These are phyloP conservation scores for Ascochyta pisi DNA, from an alignment of 2,329 filamentous ascomycete species.

Conservation along the genomic window DNA sequence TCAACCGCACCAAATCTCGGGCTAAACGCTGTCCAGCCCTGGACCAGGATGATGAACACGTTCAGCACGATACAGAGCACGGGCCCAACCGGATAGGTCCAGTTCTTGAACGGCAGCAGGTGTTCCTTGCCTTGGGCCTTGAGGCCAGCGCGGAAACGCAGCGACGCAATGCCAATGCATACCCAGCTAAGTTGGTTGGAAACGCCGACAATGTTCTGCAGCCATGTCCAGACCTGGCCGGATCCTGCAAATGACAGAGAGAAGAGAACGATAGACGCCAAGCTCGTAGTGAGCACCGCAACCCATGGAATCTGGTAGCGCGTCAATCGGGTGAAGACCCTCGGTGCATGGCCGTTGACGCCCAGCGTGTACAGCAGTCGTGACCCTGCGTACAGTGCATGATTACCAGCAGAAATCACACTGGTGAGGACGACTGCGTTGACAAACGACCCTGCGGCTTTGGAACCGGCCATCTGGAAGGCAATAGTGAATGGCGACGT, in stretches of 20 bases:
- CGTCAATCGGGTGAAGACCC: constrained; percentile 65
- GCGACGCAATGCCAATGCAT: constrained; percentile 62
- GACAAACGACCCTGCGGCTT: constrained; percentile 67
- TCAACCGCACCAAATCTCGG: constrained; percentile 51
- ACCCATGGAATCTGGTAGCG: constrained; percentile 52
- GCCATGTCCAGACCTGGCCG: constrained; percentile 63
- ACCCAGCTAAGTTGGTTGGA: constrained; percentile 62
- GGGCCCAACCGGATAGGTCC: constrained; percentile 62
- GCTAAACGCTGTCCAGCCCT: constrained; percentile 61
- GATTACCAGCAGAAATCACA: constrained; percentile 65
- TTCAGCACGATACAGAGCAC: constrained; percentile 35
- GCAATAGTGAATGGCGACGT: constrained; percentile 72
- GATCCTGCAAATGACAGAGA: constrained; percentile 54
- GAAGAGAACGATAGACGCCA: constrained; percentile 50
- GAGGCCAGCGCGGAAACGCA: constrained; percentile 60
- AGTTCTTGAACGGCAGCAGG: constrained; percentile 63
- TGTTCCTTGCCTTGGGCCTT: constrained; percentile 57
- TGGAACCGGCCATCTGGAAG: constrained; percentile 67
- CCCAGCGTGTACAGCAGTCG: constrained; percentile 63
- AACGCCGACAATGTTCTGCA: constrained; percentile 70
- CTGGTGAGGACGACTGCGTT: constrained; percentile 70
- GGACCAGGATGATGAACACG: constrained; percentile 39
- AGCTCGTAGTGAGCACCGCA: constrained; percentile 42
- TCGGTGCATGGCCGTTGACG: constrained; percentile 70
- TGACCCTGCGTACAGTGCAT: constrained; percentile 61